Conservation (phyloP, 2,329 filamentous ascomycete species). For the Thielaviopsis ethacetica region DNA sequence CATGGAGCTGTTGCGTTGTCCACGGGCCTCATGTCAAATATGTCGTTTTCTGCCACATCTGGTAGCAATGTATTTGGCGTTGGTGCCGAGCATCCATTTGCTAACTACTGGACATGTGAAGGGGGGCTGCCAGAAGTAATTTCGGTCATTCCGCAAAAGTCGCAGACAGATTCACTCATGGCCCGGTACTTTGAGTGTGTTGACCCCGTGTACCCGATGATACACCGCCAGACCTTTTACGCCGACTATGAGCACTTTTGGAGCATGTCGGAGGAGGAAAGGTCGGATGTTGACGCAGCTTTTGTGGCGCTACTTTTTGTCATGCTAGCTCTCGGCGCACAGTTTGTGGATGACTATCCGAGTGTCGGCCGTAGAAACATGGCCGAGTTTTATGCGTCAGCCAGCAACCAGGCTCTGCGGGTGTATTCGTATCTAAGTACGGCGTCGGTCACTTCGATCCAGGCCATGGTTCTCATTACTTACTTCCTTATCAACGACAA, state of each 20-base stretch:
- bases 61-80: slow-evolving; percentile 70
- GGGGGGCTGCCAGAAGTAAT: slow-evolving; percentile 62
- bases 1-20: slow-evolving; percentile 38
- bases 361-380: slow-evolving; percentile 53
- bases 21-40: slow-evolving; percentile 50
- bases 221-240: slow-evolving; percentile 59
- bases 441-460: slow-evolving; percentile 55
- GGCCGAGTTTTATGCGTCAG: slow-evolving; percentile 68
- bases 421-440: slow-evolving; percentile 63
- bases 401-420: slow-evolving; percentile 59
- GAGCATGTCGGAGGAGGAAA: slow-evolving; percentile 41
- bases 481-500: slow-evolving; percentile 82
- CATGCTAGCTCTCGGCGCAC: slow-evolving; percentile 62
- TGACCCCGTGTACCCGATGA: slow-evolving; percentile 68
- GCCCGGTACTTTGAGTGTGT: slow-evolving; percentile 52
- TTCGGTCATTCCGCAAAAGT: slow-evolving; percentile 56
- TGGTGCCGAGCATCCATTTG: slow-evolving; percentile 61
- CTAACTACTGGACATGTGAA: slow-evolving; percentile 72
- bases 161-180: slow-evolving; percentile 56
- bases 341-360: slow-evolving; percentile 49
- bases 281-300: slow-evolving; percentile 45
- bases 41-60: slow-evolving; percentile 53
- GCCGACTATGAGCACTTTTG: slow-evolving; percentile 68
- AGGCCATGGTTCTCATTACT: slow-evolving; percentile 64
- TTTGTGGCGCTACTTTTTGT: slow-evolving; percentile 59